These are phyloP conservation scores for Solanum pinnatisectum DNA, from an alignment of 257 asterid genomes.

Conservation along the genomic window DNA sequence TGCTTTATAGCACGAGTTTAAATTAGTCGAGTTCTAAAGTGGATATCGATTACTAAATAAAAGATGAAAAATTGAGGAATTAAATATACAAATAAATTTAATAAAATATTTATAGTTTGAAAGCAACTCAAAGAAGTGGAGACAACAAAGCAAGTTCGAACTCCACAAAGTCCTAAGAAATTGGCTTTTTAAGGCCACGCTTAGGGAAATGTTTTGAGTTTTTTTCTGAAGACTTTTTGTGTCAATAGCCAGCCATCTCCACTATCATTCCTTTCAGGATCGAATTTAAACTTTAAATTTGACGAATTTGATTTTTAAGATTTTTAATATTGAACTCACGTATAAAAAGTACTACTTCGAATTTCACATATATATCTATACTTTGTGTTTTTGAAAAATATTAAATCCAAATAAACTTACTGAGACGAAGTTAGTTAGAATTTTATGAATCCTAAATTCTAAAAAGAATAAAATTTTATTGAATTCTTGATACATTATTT, in stretches of 20 bases:
- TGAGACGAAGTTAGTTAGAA: neutral
- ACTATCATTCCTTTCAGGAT: neutral
- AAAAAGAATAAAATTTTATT: neutral
- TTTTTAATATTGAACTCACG: neutral
- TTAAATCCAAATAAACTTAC: neutral
- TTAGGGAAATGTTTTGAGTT: neutral
- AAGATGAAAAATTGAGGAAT: neutral
- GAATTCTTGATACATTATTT: neutral
- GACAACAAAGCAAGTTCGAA: neutral
- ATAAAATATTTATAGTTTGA: neutral
- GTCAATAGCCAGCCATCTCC: neutral
- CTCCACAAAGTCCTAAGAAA: constrained; percentile 5
- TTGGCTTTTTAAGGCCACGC: constrained; percentile 23
- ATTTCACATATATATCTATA: neutral
- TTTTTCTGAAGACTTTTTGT: constrained; percentile 10
- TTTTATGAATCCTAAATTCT: neutral
- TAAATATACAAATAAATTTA: neutral
- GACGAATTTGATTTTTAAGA: neutral
- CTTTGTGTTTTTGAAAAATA: neutral
- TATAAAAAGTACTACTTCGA: neutral
- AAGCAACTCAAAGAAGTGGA: neutral
- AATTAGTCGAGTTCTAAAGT: neutral
- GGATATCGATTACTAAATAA: neutral
- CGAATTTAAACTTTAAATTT: neutral
- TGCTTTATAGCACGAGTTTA: neutral